These are phyloP conservation scores for Alternaria infectoria DNA, from an alignment of 2,329 filamentous ascomycete species.

Conservation along the genomic window DNA sequence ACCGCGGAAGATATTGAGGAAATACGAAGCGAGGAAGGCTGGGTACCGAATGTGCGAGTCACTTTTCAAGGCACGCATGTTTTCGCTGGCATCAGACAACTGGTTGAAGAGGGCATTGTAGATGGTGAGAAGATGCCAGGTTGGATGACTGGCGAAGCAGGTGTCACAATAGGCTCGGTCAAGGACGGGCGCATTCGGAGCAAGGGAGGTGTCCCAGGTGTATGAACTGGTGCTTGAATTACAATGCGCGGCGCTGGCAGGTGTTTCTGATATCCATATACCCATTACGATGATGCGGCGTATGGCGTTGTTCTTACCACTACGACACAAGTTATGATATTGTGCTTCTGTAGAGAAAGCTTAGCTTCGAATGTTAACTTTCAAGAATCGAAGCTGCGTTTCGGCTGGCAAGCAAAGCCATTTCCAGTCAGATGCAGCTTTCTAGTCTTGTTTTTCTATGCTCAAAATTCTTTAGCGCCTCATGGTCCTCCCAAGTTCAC, in stretches of 20 bases:
- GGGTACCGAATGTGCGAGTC: conserved; percentile 67
- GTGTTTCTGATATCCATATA: conserved; percentile 32
- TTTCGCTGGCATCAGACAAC: conserved; percentile 77
- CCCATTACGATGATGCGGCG: conserved; percentile 28
- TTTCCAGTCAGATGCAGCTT: not conserved
- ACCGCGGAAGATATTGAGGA: conserved; percentile 40
- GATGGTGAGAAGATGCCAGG: conserved; percentile 81
- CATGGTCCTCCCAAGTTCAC: not conserved
- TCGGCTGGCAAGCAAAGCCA: not conserved
- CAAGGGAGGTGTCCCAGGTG: conserved; percentile 33
- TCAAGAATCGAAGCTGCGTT: not conserved
- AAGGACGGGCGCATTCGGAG: conserved; percentile 66
- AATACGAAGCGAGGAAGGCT: conserved; percentile 43
- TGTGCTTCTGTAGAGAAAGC: not conserved
- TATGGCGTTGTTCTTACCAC: conserved; percentile 15
- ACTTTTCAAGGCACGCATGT: conserved; percentile 79
- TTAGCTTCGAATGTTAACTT: not conserved
- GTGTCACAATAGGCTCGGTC: conserved; percentile 75
- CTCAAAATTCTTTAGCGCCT: not conserved
- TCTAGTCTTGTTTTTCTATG: not conserved
- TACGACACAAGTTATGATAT: not conserved
- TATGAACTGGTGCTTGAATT: conserved; percentile 14
- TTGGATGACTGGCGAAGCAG: conserved; percentile 90
- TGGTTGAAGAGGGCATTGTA: conserved; percentile 78
- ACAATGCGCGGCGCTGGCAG: conserved; percentile 13